Base-by-base conservation (phyloP, 371 early-diverging fungal species). In the Thermomucor indicae-seudaticae region DNA sequence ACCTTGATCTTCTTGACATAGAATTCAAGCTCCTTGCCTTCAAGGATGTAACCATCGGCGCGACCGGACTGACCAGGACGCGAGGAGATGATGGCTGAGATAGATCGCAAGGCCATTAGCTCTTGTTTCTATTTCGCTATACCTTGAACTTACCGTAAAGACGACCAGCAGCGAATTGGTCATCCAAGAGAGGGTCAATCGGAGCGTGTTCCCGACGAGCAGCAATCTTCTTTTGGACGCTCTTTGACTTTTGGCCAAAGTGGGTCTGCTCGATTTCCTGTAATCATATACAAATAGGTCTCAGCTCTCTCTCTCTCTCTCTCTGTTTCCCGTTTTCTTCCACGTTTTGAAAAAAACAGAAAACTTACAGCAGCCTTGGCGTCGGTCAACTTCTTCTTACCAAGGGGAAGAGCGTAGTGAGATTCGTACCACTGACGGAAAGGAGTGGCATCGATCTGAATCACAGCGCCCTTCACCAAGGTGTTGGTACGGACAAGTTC, bases 401-500 rank as follows among this genome's bases (percentile, higher is more conserved):
- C 94, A 38, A 93, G 70, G 52, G 87, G 75, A 51, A 72, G 60
- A 58, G 85, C 95, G 75, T 93, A 95, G 83, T 93, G 93, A 53
- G 88, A 67, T 80, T 95, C 93, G 74, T 90, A 94, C 91, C 93
- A 93, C 74, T 95, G 94, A 61, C 92, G 86, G 90, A 96, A 96
- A 46, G 94, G 94, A 53, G 94, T 90, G 67, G 97, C 93, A 76
- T 94, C 95, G 60, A 99, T 84, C 78, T 97, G 95, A 51, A 99
- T 87, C 58, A 99, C 90, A 71, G 90, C 83, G 54, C 92, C 89
- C 87, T 98, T 98, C 44, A 98, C 98, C 39, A 99, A 83, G 47
- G 98, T 98, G 84, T 97, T 97, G 78, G 98, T 98, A 66, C 99
- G 92, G 73, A 98, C 95, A 65, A 98, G 83, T 81, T 99, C 98